Evolutionary conservation across 2,329 filamentous ascomycete genomes (phyloP).

Genomic region (Nectriaceae sp.): DNA sequence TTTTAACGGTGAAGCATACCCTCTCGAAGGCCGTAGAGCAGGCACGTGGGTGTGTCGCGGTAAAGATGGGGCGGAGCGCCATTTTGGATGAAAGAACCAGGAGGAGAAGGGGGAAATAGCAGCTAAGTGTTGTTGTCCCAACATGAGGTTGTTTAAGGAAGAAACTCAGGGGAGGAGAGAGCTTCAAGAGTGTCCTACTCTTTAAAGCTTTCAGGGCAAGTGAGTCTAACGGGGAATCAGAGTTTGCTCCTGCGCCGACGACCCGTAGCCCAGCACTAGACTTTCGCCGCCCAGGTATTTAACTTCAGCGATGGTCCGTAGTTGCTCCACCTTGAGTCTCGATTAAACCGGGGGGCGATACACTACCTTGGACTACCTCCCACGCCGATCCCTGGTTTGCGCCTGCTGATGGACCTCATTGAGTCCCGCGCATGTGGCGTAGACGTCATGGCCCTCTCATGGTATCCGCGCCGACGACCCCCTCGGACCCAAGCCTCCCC

Average conservation of each 20-base stretch:
- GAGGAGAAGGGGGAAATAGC: constrained; percentile 31
- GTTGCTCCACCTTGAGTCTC: constrained; percentile 14
- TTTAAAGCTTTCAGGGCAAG: constrained; percentile 21
- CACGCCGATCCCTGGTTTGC: constrained; percentile 26
- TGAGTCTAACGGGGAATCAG: constrained; percentile 10
- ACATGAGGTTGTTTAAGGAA: constrained; percentile 24
- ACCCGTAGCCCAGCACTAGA: constrained; percentile 24
- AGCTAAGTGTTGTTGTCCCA: constrained; percentile 25
- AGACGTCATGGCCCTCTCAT: constrained; percentile 25
- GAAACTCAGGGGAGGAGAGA: constrained; percentile 16
- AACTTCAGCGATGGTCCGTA: constrained; percentile 31
- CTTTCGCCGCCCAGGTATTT: constrained; percentile 14
- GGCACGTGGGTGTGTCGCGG: constrained; percentile 89
- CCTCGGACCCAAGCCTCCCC: too few relatives aligned
- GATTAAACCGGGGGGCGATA: constrained; percentile 3
- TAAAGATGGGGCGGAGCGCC: constrained; percentile 76
- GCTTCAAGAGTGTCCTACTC: constrained; percentile 5
- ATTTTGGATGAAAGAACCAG: constrained; percentile 49
- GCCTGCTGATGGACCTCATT: constrained; percentile 23
- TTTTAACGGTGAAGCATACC: too few relatives aligned
- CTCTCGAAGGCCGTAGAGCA: constrained; percentile 97
- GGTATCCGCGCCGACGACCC: neutral
- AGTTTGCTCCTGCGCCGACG: constrained; percentile 26
- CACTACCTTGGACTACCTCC: too few relatives aligned
- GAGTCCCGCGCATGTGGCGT: constrained; percentile 25